Conservation (phyloP, 2,329 filamentous ascomycete genomes). For the Paraphaeosphaeria minitans region DNA sequence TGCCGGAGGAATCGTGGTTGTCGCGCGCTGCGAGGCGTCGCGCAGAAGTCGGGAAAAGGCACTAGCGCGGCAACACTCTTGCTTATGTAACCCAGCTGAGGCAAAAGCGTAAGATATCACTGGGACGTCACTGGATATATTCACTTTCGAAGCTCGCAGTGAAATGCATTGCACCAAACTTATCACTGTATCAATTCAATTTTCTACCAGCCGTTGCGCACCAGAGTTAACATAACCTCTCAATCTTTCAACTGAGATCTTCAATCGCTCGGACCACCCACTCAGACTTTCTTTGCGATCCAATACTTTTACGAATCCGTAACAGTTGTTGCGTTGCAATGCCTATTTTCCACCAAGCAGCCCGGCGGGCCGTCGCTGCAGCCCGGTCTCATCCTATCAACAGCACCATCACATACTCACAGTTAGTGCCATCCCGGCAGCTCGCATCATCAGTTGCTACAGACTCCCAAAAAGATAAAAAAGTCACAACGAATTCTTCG, state of each 20-base stretch:
- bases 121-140: conserved; percentile 11
- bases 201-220: too few relatives aligned
- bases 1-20: neutral
- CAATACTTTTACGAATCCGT: too few relatives aligned
- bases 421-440: neutral
- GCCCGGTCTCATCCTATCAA: neutral
- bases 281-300: neutral
- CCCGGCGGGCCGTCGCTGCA: neutral
- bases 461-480: neutral
- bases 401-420: neutral
- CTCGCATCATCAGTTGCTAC: conserved; percentile 12
- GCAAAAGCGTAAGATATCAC: conserved; percentile 7
- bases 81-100: conserved; percentile 8
- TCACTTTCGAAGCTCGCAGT: too few relatives aligned
- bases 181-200: too few relatives aligned
- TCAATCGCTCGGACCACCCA: too few relatives aligned
- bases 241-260: too few relatives aligned
- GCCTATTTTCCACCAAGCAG: neutral
- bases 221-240: too few relatives aligned
- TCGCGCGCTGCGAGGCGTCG: conserved; percentile 10
- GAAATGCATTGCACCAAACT: too few relatives aligned
- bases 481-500: neutral
- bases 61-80: neutral
- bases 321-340: neutral
- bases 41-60: conserved; percentile 11